These are phyloP conservation scores for Teunomyces barrocoloradensis DNA, from an alignment of 805 yeast genomes.

Conservation along the genomic window DNA sequence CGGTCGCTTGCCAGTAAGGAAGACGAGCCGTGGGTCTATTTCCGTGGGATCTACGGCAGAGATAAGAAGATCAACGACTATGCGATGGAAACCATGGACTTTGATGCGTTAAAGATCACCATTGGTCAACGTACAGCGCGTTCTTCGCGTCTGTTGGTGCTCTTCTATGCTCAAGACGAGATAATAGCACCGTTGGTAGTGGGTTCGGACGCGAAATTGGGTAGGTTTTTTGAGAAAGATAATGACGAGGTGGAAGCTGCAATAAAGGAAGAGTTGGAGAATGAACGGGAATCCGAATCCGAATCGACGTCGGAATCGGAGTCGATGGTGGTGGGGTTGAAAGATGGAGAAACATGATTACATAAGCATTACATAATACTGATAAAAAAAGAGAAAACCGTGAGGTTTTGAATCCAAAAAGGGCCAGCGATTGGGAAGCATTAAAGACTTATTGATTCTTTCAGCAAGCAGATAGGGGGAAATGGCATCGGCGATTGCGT, in stretches of 20 bases:
- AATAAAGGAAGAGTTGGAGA: constrained; percentile 1
- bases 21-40: constrained; percentile 22
- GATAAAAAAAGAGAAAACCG: too few species aligned
- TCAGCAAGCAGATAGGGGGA: background rate
- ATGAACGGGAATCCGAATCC: background rate
- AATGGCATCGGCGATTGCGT: constrained; percentile 8
- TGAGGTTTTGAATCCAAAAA: too few species aligned
- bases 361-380: background rate
- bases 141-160: constrained; percentile 11
- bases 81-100: constrained; percentile 17
- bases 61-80: constrained; percentile 15
- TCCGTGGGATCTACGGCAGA: constrained; percentile 9
- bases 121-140: constrained; percentile 13
- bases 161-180: constrained; percentile 18
- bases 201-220: constrained; percentile 10
- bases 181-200: constrained; percentile 4
- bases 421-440: too few species aligned
- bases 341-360: background rate
- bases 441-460: background rate
- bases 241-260: constrained; percentile 12
- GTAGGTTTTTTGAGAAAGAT: constrained; percentile 16
- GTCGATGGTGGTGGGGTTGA: background rate
- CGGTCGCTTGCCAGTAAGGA: constrained; percentile 10
- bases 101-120: constrained; percentile 16
- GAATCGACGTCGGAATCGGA: background rate